phyloP scores from a whole-genome alignment of 2,329 filamentous ascomycete species.

The Pseudogymnoascus sp. region DNA sequence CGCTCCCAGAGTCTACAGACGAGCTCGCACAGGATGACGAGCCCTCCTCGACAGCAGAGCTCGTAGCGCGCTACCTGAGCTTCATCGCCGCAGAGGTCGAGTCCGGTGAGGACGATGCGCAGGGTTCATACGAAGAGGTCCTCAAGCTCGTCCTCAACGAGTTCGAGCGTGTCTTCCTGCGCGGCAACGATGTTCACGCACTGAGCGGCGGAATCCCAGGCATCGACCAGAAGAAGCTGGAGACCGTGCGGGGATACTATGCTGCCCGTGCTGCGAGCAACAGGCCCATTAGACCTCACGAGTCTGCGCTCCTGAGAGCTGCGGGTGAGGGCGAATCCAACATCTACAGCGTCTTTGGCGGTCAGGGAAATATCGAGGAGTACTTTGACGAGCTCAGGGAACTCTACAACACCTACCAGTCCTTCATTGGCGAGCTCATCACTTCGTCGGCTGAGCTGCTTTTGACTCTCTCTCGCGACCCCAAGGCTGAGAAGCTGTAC shows the following conservation, averaged over 20 bases:
- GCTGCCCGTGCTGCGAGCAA: conserved; percentile 75
- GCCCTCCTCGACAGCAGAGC: conserved; percentile 88
- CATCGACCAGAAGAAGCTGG: conserved; percentile 85
- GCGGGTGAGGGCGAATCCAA: conserved; percentile 74
- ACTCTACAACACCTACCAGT: conserved; percentile 82
- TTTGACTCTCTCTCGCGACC: conserved; percentile 74
- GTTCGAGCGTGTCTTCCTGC: conserved; percentile 90
- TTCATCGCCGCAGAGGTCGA: conserved; percentile 84
- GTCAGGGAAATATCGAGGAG: conserved; percentile 98
- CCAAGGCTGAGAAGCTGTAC: conserved; percentile 88
- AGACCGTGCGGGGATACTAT: conserved; percentile 87
- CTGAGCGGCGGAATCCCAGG: conserved; percentile 78
- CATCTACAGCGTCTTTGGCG: conserved; percentile 91
- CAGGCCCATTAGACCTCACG: conserved; percentile 80
- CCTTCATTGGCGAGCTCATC: conserved; percentile 82
- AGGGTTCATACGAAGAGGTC: conserved; percentile 85
- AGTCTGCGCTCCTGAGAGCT: conserved; percentile 85
- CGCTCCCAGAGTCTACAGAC: conserved; percentile 84
- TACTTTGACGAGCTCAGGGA: conserved; percentile 97
- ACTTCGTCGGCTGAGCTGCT: conserved; percentile 74
- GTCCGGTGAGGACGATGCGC: conserved; percentile 80
- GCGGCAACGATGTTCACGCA: conserved; percentile 93
- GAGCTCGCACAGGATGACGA: conserved; percentile 97
- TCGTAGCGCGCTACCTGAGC: conserved; percentile 88
- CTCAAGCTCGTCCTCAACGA: conserved; percentile 89